A percentile compares a stretch with the other conserved stretches of the same genome.
These are phyloP conservation scores for Astragalus glycyphyllos DNA, from an alignment of 306 rosid species.

Conservation along the genomic window DNA sequence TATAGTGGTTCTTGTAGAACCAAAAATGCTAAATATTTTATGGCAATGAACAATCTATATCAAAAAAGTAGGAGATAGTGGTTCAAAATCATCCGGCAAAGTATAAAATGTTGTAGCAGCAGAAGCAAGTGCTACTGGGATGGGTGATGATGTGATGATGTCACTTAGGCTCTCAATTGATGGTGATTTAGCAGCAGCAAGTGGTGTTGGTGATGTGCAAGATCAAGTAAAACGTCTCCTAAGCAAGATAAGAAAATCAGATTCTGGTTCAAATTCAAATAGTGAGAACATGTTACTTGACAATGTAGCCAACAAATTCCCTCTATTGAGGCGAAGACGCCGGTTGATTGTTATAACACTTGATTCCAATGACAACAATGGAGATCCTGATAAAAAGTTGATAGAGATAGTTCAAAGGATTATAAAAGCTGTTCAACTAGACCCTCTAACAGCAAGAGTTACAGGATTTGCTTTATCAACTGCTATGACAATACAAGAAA, in stretches of 20 bases:
- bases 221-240: conserved; percentile 46
- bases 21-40: too few species aligned
- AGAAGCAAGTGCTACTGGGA: too few species aligned
- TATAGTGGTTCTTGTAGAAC: too few species aligned
- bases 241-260: conserved; percentile 43
- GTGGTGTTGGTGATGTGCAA: conserved; percentile 30
- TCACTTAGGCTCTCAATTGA: conserved; percentile 51
- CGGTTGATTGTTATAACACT: conserved; percentile 48
- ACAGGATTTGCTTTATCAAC: conserved; percentile 45
- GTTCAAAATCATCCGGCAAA: too few species aligned
- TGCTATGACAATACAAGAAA: conserved; percentile 45
- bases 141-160: too few species aligned
- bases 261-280: conserved; percentile 36
- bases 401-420: conserved; percentile 38
- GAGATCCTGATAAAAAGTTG: conserved; percentile 39
- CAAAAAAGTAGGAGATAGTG: too few species aligned
- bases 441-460: conserved; percentile 45
- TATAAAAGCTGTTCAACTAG: conserved; percentile 43
- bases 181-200: conserved; percentile 35
- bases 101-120: too few species aligned
- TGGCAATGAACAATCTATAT: too few species aligned
- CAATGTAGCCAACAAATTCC: conserved; percentile 34
- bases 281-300: conserved; percentile 46
- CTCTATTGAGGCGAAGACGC: conserved; percentile 37
- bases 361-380: conserved; percentile 41